Evolutionary conservation across 1,139 yeast genomes (phyloP).

Genomic region (Suhomyces maxii): DNA sequence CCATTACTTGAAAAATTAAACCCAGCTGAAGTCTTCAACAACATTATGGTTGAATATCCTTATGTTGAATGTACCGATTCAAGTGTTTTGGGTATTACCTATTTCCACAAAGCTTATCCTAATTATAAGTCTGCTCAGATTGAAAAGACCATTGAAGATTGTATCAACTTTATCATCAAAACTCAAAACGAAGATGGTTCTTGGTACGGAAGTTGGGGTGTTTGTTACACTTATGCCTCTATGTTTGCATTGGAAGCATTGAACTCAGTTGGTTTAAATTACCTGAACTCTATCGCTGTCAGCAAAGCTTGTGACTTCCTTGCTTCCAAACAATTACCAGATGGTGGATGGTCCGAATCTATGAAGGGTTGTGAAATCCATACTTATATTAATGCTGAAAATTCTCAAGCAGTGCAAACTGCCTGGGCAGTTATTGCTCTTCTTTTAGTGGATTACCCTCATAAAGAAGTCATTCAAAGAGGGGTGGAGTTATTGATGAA

Average conservation of each 20-base stretch:
- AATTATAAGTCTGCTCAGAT: conserved; percentile 69
- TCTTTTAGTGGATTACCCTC: conserved; percentile 78
- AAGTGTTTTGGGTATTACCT: conserved; percentile 82
- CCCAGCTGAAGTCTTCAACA: conserved; percentile 98
- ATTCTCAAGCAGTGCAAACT: conserved; percentile 82
- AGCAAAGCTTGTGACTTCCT: conserved; percentile 83
- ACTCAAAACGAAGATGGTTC: conserved; percentile 82
- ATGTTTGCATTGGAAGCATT: conserved; percentile 98
- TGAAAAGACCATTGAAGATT: conserved; percentile 64
- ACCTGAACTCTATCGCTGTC: conserved; percentile 62
- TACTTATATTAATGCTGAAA: conserved; percentile 59
- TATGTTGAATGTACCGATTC: conserved; percentile 98
- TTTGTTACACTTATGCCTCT: conserved; percentile 92
- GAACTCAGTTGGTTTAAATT: conserved; percentile 63
- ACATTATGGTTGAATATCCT: conserved; percentile 97
- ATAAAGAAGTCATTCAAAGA: conserved; percentile 55
- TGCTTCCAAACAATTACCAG: conserved; percentile 69
- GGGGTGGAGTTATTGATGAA: conserved; percentile 68
- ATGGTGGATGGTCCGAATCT: conserved; percentile 98
- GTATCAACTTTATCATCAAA: conserved; percentile 66
- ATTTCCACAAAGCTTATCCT: conserved; percentile 64
- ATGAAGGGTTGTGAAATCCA: conserved; percentile 84
- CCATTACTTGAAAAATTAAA: conserved; percentile 74
- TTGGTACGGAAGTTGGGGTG: conserved; percentile 99
- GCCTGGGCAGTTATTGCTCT: conserved; percentile 91